Conservation (phyloP, 106 monocot genomes). For the Iris macrosiphon region DNA sequence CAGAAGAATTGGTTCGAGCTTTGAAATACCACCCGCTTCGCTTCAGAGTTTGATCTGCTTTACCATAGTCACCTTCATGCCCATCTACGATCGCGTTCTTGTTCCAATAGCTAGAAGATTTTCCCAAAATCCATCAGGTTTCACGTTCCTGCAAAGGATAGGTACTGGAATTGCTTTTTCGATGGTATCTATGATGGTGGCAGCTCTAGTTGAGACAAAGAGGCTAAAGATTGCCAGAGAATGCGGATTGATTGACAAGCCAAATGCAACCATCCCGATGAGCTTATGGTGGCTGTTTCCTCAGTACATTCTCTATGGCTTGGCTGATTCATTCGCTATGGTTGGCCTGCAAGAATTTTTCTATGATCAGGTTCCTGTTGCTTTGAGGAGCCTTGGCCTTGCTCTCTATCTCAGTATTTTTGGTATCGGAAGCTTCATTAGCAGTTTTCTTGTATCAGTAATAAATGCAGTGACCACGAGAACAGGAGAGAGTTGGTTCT, state of each 20-base stretch:
- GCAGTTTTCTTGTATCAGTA: constrained; percentile 20
- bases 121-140: constrained; percentile 21
- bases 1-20: constrained; percentile 24
- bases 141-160: constrained; percentile 51
- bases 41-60: constrained; percentile 39
- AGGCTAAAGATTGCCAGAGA: constrained; percentile 18
- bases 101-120: constrained; percentile 27
- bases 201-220: constrained; percentile 25
- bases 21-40: constrained; percentile 35
- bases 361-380: constrained; percentile 32
- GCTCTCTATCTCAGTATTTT: constrained; percentile 31
- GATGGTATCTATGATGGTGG: constrained; percentile 19
- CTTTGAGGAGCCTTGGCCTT: constrained; percentile 26
- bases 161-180: constrained; percentile 44
- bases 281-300: constrained; percentile 31
- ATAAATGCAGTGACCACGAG: constrained; percentile 5
- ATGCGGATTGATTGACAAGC: constrained; percentile 15
- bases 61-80: constrained; percentile 23
- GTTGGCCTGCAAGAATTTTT: constrained; percentile 35
- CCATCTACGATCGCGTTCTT: constrained; percentile 38
- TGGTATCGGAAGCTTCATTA: constrained; percentile 30
- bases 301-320: constrained; percentile 22
- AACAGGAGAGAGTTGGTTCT: constrained; percentile 18
- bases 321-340: constrained; percentile 18
- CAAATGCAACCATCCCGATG: constrained; percentile 11